Evolutionary conservation across 192 early-diverging fungal genomes (phyloP).

Genomic region (Phycomyces nitens): DNA sequence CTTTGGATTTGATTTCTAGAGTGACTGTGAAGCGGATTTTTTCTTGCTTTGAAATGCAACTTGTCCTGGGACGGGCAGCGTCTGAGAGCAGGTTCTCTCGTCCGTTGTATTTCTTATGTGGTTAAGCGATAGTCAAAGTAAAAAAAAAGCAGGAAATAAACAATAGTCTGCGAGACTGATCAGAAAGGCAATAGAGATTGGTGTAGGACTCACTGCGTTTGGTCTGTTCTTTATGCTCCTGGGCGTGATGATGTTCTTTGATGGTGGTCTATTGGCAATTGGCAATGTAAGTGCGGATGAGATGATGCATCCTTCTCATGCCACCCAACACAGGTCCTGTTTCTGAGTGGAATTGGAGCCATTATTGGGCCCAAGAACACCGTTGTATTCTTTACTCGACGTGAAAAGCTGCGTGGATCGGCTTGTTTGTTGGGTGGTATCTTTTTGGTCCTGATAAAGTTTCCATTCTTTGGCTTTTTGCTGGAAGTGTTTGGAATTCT

Average conservation of each 20-base stretch:
- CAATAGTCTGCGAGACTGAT: neutral
- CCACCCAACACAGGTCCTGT: slow-evolving; percentile 63
- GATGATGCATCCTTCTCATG: neutral
- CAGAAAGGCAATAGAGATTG: slow-evolving; percentile 61
- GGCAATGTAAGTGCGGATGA: slow-evolving; percentile 73
- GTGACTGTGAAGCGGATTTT: too few relatives aligned
- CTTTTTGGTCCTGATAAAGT: slow-evolving; percentile 82
- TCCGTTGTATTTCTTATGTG: slow-evolving; percentile 23
- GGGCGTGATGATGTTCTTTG: slow-evolving; percentile 94
- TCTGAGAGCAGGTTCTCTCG: neutral
- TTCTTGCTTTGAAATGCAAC: too few relatives aligned
- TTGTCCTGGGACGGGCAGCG: too few relatives aligned
- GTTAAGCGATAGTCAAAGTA: slow-evolving; percentile 38
- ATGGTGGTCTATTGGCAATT: slow-evolving; percentile 90
- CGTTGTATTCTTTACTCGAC: slow-evolving; percentile 79
- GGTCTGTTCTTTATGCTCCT: slow-evolving; percentile 89
- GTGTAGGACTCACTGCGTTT: slow-evolving; percentile 91
- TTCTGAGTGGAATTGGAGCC: slow-evolving; percentile 82
- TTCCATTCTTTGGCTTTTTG: slow-evolving; percentile 84
- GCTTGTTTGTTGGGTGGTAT: slow-evolving; percentile 89
- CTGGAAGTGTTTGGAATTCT: slow-evolving; percentile 94
- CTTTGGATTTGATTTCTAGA: too few relatives aligned
- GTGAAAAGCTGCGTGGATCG: slow-evolving; percentile 86
- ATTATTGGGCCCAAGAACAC: slow-evolving; percentile 90
- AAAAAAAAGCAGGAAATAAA: neutral